Evolutionary conservation across 2,329 filamentous ascomycete species (phyloP), one percentile per base, ranked within the genome.

Genomic region (Macrophomina pseudophaseolina): DNA sequence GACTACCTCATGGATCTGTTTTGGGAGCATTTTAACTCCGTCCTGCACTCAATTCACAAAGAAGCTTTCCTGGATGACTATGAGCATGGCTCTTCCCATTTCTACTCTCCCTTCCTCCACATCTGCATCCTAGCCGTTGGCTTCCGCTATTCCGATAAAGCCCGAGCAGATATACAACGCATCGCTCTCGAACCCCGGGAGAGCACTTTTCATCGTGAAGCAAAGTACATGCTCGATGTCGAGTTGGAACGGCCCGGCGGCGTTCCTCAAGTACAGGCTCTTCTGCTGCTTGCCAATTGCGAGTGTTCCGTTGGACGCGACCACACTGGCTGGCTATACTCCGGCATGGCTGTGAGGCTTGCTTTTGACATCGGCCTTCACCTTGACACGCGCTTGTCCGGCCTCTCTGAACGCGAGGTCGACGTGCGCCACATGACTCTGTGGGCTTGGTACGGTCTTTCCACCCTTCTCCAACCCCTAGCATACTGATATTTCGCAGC

Each of bases 221-320:
- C 84, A 59, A 86, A 85, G 71, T 80, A 82, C 54, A 83, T 86
- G 83, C 74, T 86, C 23, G 83, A 86, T 67, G 79, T 79, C 65
- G 84, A 86, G 70, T 74, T 87, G 42, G 84, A 86, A 71, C 74
- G 81, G 4, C 83, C 84, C 0, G 83, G 83, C 12, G 84, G 84
- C 0, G 82, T 86, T 35, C 81, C 85, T 4, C 83, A 81, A 28
- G 83, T 86, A 1, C 83, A 85, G 64, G 85, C 83, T 0, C 75
- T 86, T 14, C 72, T 86, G 16, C 72, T 86, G 3, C 75, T 87
- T 3, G 82, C 84, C 4, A 84, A 86, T 67, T 73, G 86, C 5
- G 85, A 87, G 70, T 85, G 82, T 66, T 83, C 82, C 60, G 81
- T 85, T 18, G 85, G 84, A 3, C 75, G 85, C 60, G 84, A 86